Evolutionary conservation across 257 asterid genomes (phyloP).

Genomic region (Solanum bukasovii): DNA sequence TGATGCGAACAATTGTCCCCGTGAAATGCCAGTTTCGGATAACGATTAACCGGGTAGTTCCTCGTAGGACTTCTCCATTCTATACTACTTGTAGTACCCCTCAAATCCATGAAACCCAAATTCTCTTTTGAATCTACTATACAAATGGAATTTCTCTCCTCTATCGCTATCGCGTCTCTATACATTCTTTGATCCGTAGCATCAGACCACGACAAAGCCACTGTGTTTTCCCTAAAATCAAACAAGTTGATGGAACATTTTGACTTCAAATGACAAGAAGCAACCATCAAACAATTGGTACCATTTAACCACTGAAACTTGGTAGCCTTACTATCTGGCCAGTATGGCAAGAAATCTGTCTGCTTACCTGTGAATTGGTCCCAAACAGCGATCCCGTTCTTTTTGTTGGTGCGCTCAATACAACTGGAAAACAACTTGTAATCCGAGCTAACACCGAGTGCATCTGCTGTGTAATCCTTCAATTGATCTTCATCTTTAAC

Average conservation of each 20-base stretch:
- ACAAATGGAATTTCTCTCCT: background rate
- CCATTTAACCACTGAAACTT: conserved; percentile 65
- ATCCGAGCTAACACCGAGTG: no score
- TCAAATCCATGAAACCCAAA: conserved; percentile 78
- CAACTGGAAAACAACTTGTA: no score
- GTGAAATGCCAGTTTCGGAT: conserved; percentile 60
- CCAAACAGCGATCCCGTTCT: no score
- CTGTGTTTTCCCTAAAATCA: conserved; percentile 24
- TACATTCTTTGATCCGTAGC: no score
- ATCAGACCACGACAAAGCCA: background rate
- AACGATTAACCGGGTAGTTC: background rate
- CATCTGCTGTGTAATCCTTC: no score
- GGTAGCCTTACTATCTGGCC: conserved; percentile 47
- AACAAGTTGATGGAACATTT: conserved; percentile 30
- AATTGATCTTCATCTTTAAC: conserved; percentile 19
- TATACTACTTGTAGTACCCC: conserved; percentile 32
- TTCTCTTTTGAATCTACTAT: conserved; percentile 73
- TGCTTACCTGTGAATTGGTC: no score
- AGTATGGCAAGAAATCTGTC: no score
- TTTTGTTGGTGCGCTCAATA: no score
- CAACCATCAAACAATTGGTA: conserved; percentile 39
- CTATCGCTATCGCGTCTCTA: conserved; percentile 48
- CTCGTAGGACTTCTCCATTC: background rate
- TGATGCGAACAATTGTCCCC: conserved; percentile 65
- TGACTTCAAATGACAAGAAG: background rate